phyloP scores from a whole-genome alignment of 176 grass and related monocot species.

The Elaeis guineensis region DNA sequence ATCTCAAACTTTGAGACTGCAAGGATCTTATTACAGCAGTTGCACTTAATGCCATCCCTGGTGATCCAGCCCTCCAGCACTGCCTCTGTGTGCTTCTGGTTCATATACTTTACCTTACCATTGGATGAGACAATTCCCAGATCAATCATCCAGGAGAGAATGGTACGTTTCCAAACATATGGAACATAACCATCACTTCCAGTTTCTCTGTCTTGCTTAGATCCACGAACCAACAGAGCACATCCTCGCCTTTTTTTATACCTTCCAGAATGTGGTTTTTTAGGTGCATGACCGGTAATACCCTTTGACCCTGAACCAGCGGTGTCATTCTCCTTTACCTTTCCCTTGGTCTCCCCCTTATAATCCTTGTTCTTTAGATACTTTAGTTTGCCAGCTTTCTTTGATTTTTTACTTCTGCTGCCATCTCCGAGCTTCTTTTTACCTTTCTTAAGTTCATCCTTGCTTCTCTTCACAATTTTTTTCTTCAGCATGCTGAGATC shows the following conservation, averaged over 20 bases:
- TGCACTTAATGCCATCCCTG: conserved; percentile 77
- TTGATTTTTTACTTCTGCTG: conserved; percentile 29
- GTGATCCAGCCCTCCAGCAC: conserved; percentile 67
- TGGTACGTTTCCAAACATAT: conserved; percentile 68
- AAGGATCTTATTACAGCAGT: conserved; percentile 81
- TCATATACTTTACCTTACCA: conserved; percentile 69
- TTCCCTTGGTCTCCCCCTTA: conserved; percentile 21
- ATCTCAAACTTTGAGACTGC: conserved; percentile 75
- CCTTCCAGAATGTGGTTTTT: conserved; percentile 14
- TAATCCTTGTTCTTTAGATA: background rate
- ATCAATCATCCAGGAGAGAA: conserved; percentile 96
- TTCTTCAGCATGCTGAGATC: conserved; percentile 73
- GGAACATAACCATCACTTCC: conserved; percentile 42
- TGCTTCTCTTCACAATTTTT: conserved; percentile 55
- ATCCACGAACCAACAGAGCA: conserved; percentile 65
- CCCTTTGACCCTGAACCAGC: conserved; percentile 18
- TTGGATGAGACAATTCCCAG: conserved; percentile 55
- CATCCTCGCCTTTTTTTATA: conserved; percentile 34
- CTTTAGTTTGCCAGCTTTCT: conserved; percentile 1
- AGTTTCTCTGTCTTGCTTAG: conserved; percentile 34
- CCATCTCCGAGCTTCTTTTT: conserved; percentile 32
- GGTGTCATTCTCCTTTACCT: conserved; percentile 5
- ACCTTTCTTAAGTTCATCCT: conserved; percentile 29
- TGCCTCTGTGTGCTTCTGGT: conserved; percentile 42
- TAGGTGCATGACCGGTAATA: background rate